Evolutionary conservation across 768 basidiomycete genomes (phyloP).

Genomic region (Roridomyces roridus): DNA sequence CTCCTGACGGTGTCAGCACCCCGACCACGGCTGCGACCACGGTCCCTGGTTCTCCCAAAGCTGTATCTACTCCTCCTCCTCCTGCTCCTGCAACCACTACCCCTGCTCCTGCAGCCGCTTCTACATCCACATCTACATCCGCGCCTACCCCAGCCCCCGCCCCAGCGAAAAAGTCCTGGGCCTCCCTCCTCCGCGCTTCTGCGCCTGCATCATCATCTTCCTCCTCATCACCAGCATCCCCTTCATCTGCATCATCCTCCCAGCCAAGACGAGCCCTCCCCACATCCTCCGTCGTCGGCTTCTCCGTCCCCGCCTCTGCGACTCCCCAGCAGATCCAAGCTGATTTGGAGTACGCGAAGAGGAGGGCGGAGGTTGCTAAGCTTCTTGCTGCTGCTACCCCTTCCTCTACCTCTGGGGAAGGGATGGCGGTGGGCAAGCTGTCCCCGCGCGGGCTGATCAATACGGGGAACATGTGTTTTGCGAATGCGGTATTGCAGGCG

Average conservation of each 20-base stretch:
- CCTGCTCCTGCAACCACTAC: not conserved
- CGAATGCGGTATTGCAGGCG: constrained; percentile 91
- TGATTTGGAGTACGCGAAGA: constrained; percentile 35
- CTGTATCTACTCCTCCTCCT: constrained; percentile 18
- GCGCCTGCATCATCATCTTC: constrained; percentile 43
- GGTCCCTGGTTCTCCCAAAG: constrained; percentile 55
- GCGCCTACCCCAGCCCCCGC: constrained; percentile 8
- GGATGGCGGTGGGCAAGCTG: constrained; percentile 33
- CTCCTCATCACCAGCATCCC: constrained; percentile 7
- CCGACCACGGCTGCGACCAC: constrained; percentile 55
- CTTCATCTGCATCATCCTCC: not conserved
- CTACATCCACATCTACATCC: too few species aligned
- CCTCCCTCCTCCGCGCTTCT: constrained; percentile 65
- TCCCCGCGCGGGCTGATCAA: constrained; percentile 85
- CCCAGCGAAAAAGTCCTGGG: constrained; percentile 74
- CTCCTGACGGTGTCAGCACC: constrained; percentile 48
- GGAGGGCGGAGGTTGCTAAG: constrained; percentile 59
- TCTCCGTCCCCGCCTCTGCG: constrained; percentile 64
- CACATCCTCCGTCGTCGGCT: constrained; percentile 73
- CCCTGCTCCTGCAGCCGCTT: constrained; percentile 14
- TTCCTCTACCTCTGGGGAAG: constrained; percentile 5
- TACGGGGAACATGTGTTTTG: constrained; percentile 97
- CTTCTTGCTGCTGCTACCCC: constrained; percentile 22
- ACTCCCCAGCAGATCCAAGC: constrained; percentile 31
- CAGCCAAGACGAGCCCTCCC: constrained; percentile 54